Base-by-base conservation (phyloP, 768 basidiomycete genomes). In the Mycena albidolilacea region DNA sequence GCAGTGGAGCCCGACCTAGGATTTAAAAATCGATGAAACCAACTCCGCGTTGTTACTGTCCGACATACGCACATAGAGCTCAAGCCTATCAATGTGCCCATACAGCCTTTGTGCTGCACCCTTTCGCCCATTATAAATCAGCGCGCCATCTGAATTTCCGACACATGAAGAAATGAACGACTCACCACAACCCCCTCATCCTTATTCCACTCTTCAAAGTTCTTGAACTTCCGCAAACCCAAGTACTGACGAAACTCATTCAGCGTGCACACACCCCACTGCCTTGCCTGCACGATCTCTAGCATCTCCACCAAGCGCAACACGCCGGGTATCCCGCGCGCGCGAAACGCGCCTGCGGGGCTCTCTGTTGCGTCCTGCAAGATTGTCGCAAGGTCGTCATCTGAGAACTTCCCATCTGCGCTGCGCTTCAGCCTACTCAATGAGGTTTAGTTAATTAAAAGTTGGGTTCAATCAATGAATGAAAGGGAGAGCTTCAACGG, bases 261-360 rank as follows among this genome's bases (percentile, higher is more conserved):
- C 84, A 89, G 84, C 9, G 87, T 85, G 74, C 88, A 88, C 0
- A 87, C 84, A 46, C 90, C 89, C 90, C 90, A 91, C 3, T 70
- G 70, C 43, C 90, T 78, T 5, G 87, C 85, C 79, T 90, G 89
- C 60, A 83, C 77, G 43, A 92, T 90, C 0, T 85, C 87, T 80
- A 90, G 78, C 12, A 90, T 85, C 77, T 91, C 90, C 21, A 90
- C 82, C 57, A 89, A 75, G 21, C 87, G 79, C 74, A 91, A 75
- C 1, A 82, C 85, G 6, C 77, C 79, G 0, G 90, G 88, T 0
- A 86, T 86, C 3, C 87, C 86, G 6, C 85, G 85, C 21, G 85
- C 89, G 37, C 87, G 79, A 80, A 83, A 89, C 19, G 86, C 82
- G 10, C 86, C 84, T 9, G 89, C 89, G 12, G 84, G 80, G 50